A percentile compares a stretch with the other conserved stretches of the same genome.
phyloP scores from a whole-genome alignment of 2,329 filamentous ascomycete genomes.

The Venturia aucupariae region DNA sequence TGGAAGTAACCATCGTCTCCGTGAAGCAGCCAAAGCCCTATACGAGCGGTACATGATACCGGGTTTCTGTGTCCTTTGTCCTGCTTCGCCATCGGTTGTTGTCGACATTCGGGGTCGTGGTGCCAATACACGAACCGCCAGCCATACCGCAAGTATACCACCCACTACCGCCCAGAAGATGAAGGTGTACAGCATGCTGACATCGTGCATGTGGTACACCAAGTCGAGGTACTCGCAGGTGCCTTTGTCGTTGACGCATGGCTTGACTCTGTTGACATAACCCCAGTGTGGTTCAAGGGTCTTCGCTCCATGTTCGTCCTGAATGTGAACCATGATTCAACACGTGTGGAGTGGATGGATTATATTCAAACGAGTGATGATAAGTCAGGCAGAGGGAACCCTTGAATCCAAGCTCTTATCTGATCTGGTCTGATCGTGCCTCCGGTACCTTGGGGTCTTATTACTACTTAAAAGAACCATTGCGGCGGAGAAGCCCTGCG shows the following conservation, averaged over 20 bases:
- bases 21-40: constrained; percentile 32
- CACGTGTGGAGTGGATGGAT: background rate
- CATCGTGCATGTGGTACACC: constrained; percentile 46
- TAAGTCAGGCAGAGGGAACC: background rate
- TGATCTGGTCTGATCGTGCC: background rate
- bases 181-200: constrained; percentile 46
- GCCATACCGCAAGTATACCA: constrained; percentile 38
- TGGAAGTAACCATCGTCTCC: constrained; percentile 49
- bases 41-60: constrained; percentile 22
- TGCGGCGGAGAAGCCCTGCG: background rate
- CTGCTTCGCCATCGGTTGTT: constrained; percentile 19
- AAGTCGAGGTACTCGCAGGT: constrained; percentile 50
- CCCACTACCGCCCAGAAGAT: constrained; percentile 49
- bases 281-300: constrained; percentile 5
- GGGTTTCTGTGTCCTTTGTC: constrained; percentile 20
- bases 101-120: constrained; percentile 19
- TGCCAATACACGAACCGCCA: constrained; percentile 25
- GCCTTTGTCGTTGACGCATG: constrained; percentile 49
- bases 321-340: background rate
- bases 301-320: constrained; percentile 7
- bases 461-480: background rate
- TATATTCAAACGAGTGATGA: background rate
- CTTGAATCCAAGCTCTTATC: background rate
- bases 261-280: constrained; percentile 25
- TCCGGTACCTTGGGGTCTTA: background rate